Percentiles rank a stretch among this genome's conserved stretches.
Evolutionary conservation across 1,284 basidiomycete genomes (phyloP).

Genomic region (Trichosporon asahii): DNA sequence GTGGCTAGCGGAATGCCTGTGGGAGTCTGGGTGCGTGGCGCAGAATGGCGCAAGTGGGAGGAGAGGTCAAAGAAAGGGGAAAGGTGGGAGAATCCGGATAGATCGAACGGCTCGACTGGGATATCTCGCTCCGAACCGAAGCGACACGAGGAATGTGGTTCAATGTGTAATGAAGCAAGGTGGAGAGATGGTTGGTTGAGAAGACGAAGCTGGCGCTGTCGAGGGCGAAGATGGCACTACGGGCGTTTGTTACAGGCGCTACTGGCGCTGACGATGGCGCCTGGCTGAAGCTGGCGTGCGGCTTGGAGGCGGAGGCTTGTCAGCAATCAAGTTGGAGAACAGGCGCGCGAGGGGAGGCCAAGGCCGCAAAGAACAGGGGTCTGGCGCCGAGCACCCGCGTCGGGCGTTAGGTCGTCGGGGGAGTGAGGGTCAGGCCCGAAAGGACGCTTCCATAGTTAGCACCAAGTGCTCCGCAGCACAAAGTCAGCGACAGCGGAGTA

Average conservation of each 20-base stretch:
- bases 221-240: not conserved
- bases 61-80: too few relatives aligned
- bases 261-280: not conserved
- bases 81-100: not conserved
- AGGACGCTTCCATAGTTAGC: not conserved
- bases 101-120: too few relatives aligned
- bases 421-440: not conserved
- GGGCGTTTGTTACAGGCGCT: not conserved
- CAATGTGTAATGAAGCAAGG: not conserved
- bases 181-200: not conserved
- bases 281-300: too few relatives aligned
- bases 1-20: not conserved
- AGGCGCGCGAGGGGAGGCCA: not conserved
- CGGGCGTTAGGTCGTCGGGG: not conserved
- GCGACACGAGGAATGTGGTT: not conserved
- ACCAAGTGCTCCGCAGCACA: not conserved
- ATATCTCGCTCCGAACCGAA: not conserved
- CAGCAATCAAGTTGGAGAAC: not conserved
- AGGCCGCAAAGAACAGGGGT: not conserved
- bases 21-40: not conserved
- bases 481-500: not conserved
- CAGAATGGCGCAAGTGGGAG: not conserved
- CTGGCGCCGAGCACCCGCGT: not conserved
- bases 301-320: not conserved
- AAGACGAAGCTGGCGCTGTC: not conserved